A percentile compares a stretch with the other conserved stretches of the same genome.
These are phyloP conservation scores for Fraxinus quadrangulata DNA, from an alignment of 257 asterid species.

Conservation along the genomic window DNA sequence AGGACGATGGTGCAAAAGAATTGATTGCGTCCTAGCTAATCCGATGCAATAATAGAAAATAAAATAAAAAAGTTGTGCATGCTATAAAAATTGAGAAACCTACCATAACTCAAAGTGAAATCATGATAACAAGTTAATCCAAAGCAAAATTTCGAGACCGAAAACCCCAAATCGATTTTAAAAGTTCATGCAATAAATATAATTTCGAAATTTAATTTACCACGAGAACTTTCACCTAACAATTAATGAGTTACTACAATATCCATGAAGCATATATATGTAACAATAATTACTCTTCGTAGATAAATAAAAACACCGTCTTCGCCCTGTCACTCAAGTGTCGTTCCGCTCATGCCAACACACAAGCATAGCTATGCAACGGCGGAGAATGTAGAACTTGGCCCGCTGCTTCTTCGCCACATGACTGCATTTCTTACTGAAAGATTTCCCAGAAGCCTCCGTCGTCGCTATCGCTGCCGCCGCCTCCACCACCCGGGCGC, in stretches of 20 bases:
- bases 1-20: background rate
- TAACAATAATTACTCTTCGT: no score
- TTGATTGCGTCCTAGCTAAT: no score
- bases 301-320: background rate
- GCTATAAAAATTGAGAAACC: no score
- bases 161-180: background rate
- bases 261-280: background rate
- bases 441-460: conserved; percentile 3
- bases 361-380: conserved; percentile 34
- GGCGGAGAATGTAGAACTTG: conserved; percentile 32
- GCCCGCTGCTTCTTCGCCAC: conserved; percentile 31
- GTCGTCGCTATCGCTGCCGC: background rate
- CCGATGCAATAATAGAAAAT: no score
- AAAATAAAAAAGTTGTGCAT: no score
- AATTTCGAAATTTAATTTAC: no score
- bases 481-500: background rate
- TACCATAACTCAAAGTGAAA: no score
- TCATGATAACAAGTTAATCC: background rate
- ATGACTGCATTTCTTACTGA: conserved; percentile 26
- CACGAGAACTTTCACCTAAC: background rate
- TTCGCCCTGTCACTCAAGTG: background rate
- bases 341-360: conserved; percentile 31
- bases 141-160: background rate
- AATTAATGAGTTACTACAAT: background rate
- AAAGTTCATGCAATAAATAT: no score